These are phyloP conservation scores for Rhodotorula mucilaginosa DNA, from an alignment of 1,284 basidiomycete species.

Conservation along the genomic window DNA sequence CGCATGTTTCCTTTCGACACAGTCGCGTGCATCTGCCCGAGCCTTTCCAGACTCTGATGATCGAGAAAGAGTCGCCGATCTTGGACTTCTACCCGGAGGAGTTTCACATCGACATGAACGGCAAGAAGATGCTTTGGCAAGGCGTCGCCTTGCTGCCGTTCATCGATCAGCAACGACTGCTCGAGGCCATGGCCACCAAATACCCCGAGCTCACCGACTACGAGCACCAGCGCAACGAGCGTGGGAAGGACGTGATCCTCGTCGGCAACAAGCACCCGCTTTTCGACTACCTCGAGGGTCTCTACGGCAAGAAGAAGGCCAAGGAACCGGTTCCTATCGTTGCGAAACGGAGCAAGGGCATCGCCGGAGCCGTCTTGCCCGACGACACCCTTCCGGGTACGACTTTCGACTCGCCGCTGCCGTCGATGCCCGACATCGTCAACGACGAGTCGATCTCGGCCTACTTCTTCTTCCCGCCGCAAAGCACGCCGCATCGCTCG, in stretches of 20 bases:
- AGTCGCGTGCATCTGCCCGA: slow-evolving; percentile 84
- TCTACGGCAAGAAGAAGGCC: slow-evolving; percentile 84
- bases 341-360: slow-evolving; percentile 67
- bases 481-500: slow-evolving; percentile 79
- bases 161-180: slow-evolving; percentile 80
- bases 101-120: slow-evolving; percentile 99
- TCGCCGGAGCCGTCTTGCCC: slow-evolving; percentile 73
- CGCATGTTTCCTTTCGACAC: slow-evolving; percentile 5
- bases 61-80: slow-evolving; percentile 80
- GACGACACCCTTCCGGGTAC: slow-evolving; percentile 89
- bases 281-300: slow-evolving; percentile 77
- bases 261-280: slow-evolving; percentile 79
- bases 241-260: slow-evolving; percentile 82
- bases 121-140: slow-evolving; percentile 99
- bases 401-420: slow-evolving; percentile 73
- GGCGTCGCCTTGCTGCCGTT: slow-evolving; percentile 95
- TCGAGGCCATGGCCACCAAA: slow-evolving; percentile 74
- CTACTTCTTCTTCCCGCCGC: slow-evolving; percentile 84
- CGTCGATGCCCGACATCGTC: slow-evolving; percentile 65
- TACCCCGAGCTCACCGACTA: slow-evolving; percentile 75
- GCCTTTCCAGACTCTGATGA: slow-evolving; percentile 87
- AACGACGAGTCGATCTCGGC: slow-evolving; percentile 85
- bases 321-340: slow-evolving; percentile 64
- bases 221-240: slow-evolving; percentile 77
- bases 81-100: slow-evolving; percentile 82